phyloP scores from a whole-genome alignment of 257 asterid species.

The Penstemon eatonii region DNA sequence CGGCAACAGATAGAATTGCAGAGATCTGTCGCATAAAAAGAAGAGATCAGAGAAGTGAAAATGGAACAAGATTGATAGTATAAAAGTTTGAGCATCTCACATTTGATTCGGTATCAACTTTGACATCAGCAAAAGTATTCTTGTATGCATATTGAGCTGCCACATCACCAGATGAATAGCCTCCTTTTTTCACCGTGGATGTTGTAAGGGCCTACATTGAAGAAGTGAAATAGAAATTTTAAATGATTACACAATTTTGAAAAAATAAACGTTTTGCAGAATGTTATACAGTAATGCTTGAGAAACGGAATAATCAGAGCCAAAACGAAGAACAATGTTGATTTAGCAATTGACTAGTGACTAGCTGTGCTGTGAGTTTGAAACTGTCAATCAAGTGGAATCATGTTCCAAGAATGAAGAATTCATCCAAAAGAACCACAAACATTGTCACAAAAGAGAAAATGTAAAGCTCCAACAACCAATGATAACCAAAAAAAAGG shows the following conservation, averaged over 20 bases:
- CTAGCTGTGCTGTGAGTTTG: not conserved
- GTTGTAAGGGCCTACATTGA: slow-evolving; percentile 72
- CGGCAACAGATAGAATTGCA: slow-evolving; percentile 51
- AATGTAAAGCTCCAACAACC: not conserved
- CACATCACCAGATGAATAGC: slow-evolving; percentile 83
- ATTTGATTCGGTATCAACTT: slow-evolving; percentile 90
- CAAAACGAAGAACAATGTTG: not conserved
- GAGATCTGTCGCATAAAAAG: slow-evolving; percentile 48
- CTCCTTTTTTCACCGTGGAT: slow-evolving; percentile 78
- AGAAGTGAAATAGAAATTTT: not conserved
- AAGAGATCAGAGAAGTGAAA: slow-evolving; percentile 21
- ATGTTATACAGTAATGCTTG: not conserved
- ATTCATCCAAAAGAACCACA: slow-evolving; percentile 1
- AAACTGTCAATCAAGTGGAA: slow-evolving; percentile 13
- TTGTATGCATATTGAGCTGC: slow-evolving; percentile 65
- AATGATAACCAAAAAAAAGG: no score
- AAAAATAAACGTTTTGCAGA: not conserved
- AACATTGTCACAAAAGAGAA: slow-evolving; percentile 3
- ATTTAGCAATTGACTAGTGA: not conserved
- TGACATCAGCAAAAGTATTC: slow-evolving; percentile 58
- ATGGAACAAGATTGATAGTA: slow-evolving; percentile 6
- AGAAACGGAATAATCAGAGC: not conserved
- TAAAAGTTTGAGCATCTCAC: slow-evolving; percentile 41
- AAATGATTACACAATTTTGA: not conserved
- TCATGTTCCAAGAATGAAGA: not conserved